A percentile compares a stretch with the other conserved stretches of the same genome.
Conservation (phyloP, 2,329 filamentous ascomycete species). For the Mycogone perniciosa region DNA sequence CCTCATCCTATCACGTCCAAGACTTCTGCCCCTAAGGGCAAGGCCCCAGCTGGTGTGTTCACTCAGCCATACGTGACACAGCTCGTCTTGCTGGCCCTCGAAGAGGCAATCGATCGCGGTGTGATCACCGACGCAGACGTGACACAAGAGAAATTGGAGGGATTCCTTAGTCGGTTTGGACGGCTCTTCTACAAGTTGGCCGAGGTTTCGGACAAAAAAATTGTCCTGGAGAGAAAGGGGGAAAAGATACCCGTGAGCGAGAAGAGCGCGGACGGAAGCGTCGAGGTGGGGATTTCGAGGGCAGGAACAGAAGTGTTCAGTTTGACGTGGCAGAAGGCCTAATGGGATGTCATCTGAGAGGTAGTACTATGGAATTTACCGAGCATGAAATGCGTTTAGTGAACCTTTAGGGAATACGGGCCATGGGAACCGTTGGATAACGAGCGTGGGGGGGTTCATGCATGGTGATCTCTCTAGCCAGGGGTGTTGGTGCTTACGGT, state of each 20-base stretch:
- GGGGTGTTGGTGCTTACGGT: too few species aligned
- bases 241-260: conserved; percentile 35
- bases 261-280: conserved; percentile 29
- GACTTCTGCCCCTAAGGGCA: conserved; percentile 37
- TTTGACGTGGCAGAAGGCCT: conserved; percentile 27
- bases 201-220: conserved; percentile 21
- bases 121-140: conserved; percentile 46
- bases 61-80: conserved; percentile 67
- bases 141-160: conserved; percentile 47
- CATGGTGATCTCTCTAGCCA: too few species aligned
- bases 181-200: conserved; percentile 47
- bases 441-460: too few species aligned
- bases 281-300: conserved; percentile 40
- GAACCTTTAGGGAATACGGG: too few species aligned
- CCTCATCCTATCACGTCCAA: conserved; percentile 59
- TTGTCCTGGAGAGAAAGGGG: conserved; percentile 35
- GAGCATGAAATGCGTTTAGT: too few species aligned
- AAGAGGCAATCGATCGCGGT: conserved; percentile 52
- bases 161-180: conserved; percentile 48
- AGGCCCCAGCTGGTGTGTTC: conserved; percentile 68
- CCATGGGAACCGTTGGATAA: too few species aligned
- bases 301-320: conserved; percentile 37
- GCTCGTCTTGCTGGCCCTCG: conserved; percentile 55
- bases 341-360: neutral
- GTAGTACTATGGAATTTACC: neutral